phyloP scores from a whole-genome alignment of 768 basidiomycete genomes.

The Tubosaeta brunneosetosa region DNA sequence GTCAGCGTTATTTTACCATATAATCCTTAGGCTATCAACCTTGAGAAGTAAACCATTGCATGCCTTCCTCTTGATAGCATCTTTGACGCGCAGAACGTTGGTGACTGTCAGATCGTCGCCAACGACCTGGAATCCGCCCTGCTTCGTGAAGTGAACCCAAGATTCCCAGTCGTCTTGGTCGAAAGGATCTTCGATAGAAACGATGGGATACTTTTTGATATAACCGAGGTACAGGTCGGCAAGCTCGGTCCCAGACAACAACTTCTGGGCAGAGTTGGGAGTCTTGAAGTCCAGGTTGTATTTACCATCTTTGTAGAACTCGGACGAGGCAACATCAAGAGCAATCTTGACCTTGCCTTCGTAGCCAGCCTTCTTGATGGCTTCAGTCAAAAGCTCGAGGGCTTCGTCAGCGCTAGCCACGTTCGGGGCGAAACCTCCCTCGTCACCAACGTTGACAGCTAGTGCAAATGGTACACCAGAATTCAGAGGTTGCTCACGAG shows the following conservation, averaged over 20 bases:
- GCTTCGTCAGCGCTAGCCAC: slow-evolving; percentile 96
- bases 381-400: slow-evolving; percentile 90
- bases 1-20: not conserved
- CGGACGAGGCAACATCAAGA: slow-evolving; percentile 97
- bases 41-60: slow-evolving; percentile 98
- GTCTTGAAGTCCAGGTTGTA: slow-evolving; percentile 99
- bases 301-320: slow-evolving; percentile 99
- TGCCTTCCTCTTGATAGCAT: slow-evolving; percentile 98
- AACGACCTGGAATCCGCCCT: slow-evolving; percentile 82
- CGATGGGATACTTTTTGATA: slow-evolving; percentile 91
- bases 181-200: slow-evolving; percentile 96
- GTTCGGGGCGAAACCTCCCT: slow-evolving; percentile 99
- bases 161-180: slow-evolving; percentile 99
- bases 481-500: not conserved
- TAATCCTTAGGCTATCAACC: slow-evolving; percentile 31
- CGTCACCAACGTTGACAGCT: slow-evolving; percentile 99
- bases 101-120: slow-evolving; percentile 98
- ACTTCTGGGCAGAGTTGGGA: slow-evolving; percentile 97
- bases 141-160: slow-evolving; percentile 86
- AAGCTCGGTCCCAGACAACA: slow-evolving; percentile 89
- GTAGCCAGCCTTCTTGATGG: slow-evolving; percentile 97
- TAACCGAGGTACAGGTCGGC: slow-evolving; percentile 87
- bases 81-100: slow-evolving; percentile 95
- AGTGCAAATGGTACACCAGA: slow-evolving; percentile 3
- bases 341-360: slow-evolving; percentile 99